A percentile compares a stretch with the other conserved stretches of the same genome.
phyloP scores from a whole-genome alignment of 345 rosid species.

The Gossypium raimondii region DNA sequence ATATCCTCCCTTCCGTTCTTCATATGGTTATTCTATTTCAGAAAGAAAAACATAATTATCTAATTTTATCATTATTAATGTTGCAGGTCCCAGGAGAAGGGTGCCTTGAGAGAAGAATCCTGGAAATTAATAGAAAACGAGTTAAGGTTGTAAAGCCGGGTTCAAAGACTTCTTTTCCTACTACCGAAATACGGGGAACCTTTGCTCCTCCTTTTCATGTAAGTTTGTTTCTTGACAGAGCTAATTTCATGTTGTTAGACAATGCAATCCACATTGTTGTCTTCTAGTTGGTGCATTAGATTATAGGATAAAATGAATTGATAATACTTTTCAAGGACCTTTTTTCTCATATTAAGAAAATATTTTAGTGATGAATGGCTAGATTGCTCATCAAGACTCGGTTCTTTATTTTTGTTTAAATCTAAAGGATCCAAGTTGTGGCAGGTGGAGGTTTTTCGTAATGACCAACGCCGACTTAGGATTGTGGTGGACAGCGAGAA shows the following conservation, averaged over 20 bases:
- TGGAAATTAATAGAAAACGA: slow-evolving; percentile 84
- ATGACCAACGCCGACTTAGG: slow-evolving; percentile 73
- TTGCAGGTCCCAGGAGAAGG: slow-evolving; percentile 71
- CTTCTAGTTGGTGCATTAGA: slow-evolving; percentile 1
- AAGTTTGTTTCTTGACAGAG: slow-evolving; percentile 28
- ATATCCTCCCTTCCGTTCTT: not conserved
- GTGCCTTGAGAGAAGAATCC: slow-evolving; percentile 79
- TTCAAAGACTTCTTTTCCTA: slow-evolving; percentile 79
- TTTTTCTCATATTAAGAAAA: no score
- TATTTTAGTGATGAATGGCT: not conserved
- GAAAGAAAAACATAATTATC: not conserved
- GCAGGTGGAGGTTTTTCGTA: slow-evolving; percentile 85
- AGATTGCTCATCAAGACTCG: not conserved
- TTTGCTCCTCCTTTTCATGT: slow-evolving; percentile 94
- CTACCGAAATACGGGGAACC: slow-evolving; percentile 90
- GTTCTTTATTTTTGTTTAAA: not conserved
- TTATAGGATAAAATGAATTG: not conserved
- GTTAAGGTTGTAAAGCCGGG: slow-evolving; percentile 95
- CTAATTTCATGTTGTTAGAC: not conserved
- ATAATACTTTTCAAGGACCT: not conserved
- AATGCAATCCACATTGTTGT: not conserved
- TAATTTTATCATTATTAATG: not conserved
- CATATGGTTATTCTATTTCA: not conserved
- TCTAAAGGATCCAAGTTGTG: not conserved
- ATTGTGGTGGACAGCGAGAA: slow-evolving; percentile 87